phyloP scores from a whole-genome alignment of 2,329 filamentous ascomycete species.

The Exophiala dermatitidis region DNA sequence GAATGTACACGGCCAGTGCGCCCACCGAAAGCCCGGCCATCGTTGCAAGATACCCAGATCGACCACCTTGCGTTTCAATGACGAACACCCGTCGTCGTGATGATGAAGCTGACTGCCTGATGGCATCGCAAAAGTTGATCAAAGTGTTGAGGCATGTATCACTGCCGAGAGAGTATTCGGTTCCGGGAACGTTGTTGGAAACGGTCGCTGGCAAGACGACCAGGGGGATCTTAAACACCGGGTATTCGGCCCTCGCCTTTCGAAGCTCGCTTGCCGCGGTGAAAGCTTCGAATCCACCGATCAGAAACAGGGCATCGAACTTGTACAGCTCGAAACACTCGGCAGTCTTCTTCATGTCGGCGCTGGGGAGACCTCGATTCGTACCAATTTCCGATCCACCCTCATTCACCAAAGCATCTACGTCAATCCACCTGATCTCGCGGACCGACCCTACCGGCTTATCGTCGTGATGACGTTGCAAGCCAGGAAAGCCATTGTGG shows the following conservation, averaged over 20 bases:
- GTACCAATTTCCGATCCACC: constrained; percentile 97
- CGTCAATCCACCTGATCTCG: constrained; percentile 84
- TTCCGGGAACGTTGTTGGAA: constrained; percentile 96
- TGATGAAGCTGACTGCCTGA: constrained; percentile 92
- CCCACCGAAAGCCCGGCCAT: constrained; percentile 87
- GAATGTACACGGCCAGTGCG: constrained; percentile 88
- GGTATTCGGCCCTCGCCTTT: constrained; percentile 68
- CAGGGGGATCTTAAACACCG: constrained; percentile 87
- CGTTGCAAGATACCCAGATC: constrained; percentile 88
- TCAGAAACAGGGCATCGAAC: constrained; percentile 83
- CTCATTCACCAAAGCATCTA: constrained; percentile 90
- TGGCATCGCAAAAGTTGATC: constrained; percentile 91
- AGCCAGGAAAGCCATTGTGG: constrained; percentile 92
- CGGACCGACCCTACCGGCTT: constrained; percentile 74
- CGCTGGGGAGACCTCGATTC: constrained; percentile 83
- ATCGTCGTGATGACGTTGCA: constrained; percentile 83
- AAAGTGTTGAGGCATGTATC: constrained; percentile 96
- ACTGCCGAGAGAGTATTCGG: constrained; percentile 92
- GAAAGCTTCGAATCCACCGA: constrained; percentile 96
- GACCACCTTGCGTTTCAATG: constrained; percentile 93
- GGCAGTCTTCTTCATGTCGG: constrained; percentile 78
- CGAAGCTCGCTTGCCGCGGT: constrained; percentile 83
- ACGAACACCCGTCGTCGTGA: constrained; percentile 92
- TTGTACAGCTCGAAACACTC: constrained; percentile 76
- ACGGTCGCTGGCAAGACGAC: constrained; percentile 90